These are phyloP conservation scores for Sanchytrium tribonematis DNA, from an alignment of 371 early-diverging fungal genomes.

Conservation along the genomic window DNA sequence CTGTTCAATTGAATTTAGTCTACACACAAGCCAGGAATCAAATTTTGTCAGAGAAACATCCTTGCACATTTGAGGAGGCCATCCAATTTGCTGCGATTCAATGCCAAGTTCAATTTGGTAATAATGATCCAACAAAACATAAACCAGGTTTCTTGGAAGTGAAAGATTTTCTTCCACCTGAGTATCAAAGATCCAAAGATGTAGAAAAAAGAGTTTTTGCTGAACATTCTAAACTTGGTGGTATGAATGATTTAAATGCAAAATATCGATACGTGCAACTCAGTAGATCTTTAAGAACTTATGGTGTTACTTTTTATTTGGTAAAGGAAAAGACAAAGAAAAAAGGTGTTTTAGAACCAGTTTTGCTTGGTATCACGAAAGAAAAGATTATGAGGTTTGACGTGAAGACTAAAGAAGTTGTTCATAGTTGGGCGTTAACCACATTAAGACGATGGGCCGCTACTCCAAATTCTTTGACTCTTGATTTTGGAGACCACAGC, in stretches of 20 bases:
- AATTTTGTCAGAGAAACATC: conserved; percentile 20
- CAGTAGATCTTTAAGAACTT: conserved; percentile 21
- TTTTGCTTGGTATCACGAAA: conserved; percentile 24
- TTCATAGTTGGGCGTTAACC: conserved; percentile 20
- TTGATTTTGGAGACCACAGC: conserved; percentile 27
- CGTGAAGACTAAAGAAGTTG: conserved; percentile 20
- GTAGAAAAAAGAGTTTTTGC: conserved; percentile 17
- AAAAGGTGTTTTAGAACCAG: conserved; percentile 13
- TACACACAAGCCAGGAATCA: conserved; percentile 19
- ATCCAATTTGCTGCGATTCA: conserved; percentile 22
- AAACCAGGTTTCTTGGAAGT: conserved; percentile 15
- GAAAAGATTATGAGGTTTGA: conserved; percentile 20
- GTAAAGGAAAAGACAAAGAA: conserved; percentile 17
- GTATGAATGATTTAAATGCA: conserved; percentile 20
- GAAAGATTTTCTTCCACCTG: background rate
- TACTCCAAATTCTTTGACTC: conserved; percentile 19
- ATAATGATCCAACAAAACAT: conserved; percentile 22
- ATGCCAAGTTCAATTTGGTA: conserved; percentile 21
- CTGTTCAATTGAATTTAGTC: conserved; percentile 22
- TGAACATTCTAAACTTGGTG: conserved; percentile 22
- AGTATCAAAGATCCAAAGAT: conserved; percentile 7
- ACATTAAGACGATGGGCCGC: conserved; percentile 27
- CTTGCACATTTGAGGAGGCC: conserved; percentile 23
- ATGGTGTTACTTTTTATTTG: conserved; percentile 24
- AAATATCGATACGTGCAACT: conserved; percentile 26